Base-by-base conservation (phyloP, 192 early-diverging fungal species). In the Entomortierella lignicola region DNA sequence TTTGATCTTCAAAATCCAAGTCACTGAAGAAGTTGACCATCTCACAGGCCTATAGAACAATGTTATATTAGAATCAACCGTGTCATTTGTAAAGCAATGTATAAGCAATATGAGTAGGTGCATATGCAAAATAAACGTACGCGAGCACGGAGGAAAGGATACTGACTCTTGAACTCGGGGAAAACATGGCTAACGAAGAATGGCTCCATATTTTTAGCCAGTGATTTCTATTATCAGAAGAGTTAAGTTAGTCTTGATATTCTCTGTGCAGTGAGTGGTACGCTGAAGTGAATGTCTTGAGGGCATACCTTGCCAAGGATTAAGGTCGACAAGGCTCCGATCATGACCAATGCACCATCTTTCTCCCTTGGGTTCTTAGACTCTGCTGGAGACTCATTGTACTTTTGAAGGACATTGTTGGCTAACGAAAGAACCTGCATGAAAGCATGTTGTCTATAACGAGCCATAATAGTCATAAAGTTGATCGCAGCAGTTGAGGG, bases 331-430 rank as follows among this genome's bases (percentile, higher is more conserved):
- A 99, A 81, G 17, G 86, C 82, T 11, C 90, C 83, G 82, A 99
- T 92, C 92, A 98, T 96, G 69, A 85, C 86, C 60, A 99, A 84
- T 8, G 94, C 95, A 63, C 96, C 96, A 80, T 97, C 94, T 85
- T 98, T 99, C 44, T 89, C 85, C 29, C 88, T 86, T 26, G 89
- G 91, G 64, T 92, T 86, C 71, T 89, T 90, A n/a, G 89, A 68
- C 23, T 90, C 92, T n/a, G 75, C 84, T 17, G 92, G 89, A 34
- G 88, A 66, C 63, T 90, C 85, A 23, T 87, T 62, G 75, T 96
- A 95, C 69, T 84, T 85, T 55, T 85, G 80, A 51, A 98, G 72
- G 31, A 94, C 86, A 54, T 66, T 74, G 81, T 96, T 95, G 81
- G 96, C 87, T 63, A 98, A 89, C 50, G 67, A 80, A 34, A 99